These are phyloP conservation scores for Moesziomyces parantarcticus DNA, from an alignment of 1,284 basidiomycete genomes.

Conservation along the genomic window DNA sequence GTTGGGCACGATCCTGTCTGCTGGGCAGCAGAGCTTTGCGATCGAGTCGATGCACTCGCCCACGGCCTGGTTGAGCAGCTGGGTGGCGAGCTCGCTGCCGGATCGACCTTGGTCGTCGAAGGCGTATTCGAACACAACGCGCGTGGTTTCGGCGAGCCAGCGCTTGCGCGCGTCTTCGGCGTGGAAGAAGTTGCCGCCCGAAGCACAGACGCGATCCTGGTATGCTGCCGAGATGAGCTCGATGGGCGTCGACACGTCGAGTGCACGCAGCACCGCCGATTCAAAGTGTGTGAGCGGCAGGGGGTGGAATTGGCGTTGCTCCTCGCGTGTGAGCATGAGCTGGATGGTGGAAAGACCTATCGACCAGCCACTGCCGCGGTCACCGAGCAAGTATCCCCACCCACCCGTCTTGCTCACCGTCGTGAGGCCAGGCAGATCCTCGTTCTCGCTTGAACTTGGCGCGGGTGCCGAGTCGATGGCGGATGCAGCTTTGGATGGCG, in stretches of 20 bases:
- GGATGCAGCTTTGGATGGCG: neutral
- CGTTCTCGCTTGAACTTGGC: constrained; percentile 19
- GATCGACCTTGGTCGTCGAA: constrained; percentile 9
- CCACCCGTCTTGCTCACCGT: constrained; percentile 46
- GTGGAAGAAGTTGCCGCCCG: constrained; percentile 42
- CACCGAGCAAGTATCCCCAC: constrained; percentile 46
- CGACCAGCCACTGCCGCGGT: constrained; percentile 41
- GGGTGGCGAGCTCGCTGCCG: constrained; percentile 28
- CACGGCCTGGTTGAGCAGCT: constrained; percentile 41
- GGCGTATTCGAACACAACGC: constrained; percentile 52
- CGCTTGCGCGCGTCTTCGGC: constrained; percentile 59
- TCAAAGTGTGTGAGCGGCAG: constrained; percentile 41
- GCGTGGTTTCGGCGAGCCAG: constrained; percentile 57
- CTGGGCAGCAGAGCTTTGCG: constrained; percentile 27
- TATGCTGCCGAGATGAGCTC: constrained; percentile 49
- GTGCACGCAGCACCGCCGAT: constrained; percentile 12
- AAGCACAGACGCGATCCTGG: constrained; percentile 33
- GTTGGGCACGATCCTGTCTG: constrained; percentile 23
- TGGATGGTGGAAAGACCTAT: constrained; percentile 46
- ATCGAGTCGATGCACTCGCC: constrained; percentile 41
- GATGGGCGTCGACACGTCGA: constrained; percentile 36
- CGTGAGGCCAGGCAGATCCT: constrained; percentile 36
- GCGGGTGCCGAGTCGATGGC: neutral
- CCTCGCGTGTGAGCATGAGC: constrained; percentile 38
- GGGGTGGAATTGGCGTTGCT: constrained; percentile 26